Conservation (phyloP, 2,329 filamentous ascomycete genomes). For the Aspergillus cejpii region DNA sequence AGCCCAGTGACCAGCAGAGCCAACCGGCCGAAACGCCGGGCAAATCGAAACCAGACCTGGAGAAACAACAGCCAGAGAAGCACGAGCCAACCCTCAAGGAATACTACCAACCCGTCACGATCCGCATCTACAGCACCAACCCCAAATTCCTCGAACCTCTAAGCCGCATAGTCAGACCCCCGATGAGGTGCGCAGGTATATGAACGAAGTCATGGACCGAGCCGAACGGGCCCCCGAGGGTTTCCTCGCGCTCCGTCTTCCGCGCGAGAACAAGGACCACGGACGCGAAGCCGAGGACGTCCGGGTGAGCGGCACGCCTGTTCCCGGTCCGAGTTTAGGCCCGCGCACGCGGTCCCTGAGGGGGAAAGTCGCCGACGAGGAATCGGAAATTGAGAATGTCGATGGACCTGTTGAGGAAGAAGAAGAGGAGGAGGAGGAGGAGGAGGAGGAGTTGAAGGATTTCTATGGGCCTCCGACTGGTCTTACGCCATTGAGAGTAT, state of each 20-base stretch:
- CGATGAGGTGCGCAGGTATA: slow-evolving; percentile 49
- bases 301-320: slow-evolving; percentile 20
- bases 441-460: slow-evolving; percentile 35
- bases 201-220: slow-evolving; percentile 53
- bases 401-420: slow-evolving; percentile 12
- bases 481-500: slow-evolving; percentile 26
- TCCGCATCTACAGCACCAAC: slow-evolving; percentile 50
- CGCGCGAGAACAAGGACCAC: slow-evolving; percentile 35
- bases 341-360: slow-evolving; percentile 22
- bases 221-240: slow-evolving; percentile 51
- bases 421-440: slow-evolving; percentile 26
- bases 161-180: slow-evolving; percentile 50
- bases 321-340: slow-evolving; percentile 9
- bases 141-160: slow-evolving; percentile 51
- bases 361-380: slow-evolving; percentile 21
- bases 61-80: slow-evolving; percentile 5
- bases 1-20: too few species aligned
- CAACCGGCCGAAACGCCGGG: slow-evolving; percentile 4
- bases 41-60: slow-evolving; percentile 5
- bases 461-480: slow-evolving; percentile 37
- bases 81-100: slow-evolving; percentile 31
- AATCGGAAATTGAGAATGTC: slow-evolving; percentile 14
- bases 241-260: slow-evolving; percentile 52
- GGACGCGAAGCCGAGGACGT: slow-evolving; percentile 23
- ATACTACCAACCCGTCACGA: slow-evolving; percentile 50